These are phyloP conservation scores for Xylaria flabelliformis DNA, from an alignment of 495 filamentous ascomycete species.

Conservation along the genomic window DNA sequence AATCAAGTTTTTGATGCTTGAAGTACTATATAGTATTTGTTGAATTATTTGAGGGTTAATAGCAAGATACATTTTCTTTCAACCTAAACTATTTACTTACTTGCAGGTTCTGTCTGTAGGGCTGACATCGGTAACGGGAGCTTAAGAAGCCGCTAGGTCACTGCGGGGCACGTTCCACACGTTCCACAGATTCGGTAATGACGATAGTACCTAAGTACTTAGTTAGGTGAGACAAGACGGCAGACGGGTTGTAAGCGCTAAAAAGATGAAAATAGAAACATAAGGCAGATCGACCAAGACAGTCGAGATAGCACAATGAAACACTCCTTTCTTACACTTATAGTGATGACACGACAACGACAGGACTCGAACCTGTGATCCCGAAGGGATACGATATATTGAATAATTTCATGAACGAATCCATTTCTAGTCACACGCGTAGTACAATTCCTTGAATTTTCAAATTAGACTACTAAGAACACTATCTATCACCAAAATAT, in stretches of 20 bases:
- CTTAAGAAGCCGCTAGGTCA: neutral
- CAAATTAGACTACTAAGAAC: too few relatives aligned
- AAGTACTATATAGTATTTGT: neutral
- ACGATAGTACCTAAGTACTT: too few relatives aligned
- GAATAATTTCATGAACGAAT: too few relatives aligned
- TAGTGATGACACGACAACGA: slow-evolving; percentile 17
- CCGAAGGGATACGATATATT: slow-evolving; percentile 27
- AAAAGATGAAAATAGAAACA: neutral
- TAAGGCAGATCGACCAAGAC: neutral
- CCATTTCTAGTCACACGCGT: slow-evolving; percentile 29
- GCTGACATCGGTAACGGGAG: slow-evolving; percentile 6
- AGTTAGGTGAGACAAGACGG: neutral
- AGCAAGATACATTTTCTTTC: neutral
- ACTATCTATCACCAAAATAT: too few relatives aligned
- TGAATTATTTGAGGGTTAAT: neutral
- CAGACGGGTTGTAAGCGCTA: neutral
- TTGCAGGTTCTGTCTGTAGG: neutral
- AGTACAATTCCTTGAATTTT: too few relatives aligned
- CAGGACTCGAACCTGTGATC: slow-evolving; percentile 32
- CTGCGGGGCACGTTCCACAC: neutral
- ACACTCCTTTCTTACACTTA: neutral
- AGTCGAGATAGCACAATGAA: neutral
- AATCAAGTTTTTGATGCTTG: neutral
- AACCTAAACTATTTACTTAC: too few relatives aligned
- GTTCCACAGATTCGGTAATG: neutral